Percentiles rank a stretch among this genome's conserved stretches.
These are phyloP conservation scores for Irineochytrium annulatum DNA, from an alignment of 192 early-diverging fungal genomes.

Conservation along the genomic window DNA sequence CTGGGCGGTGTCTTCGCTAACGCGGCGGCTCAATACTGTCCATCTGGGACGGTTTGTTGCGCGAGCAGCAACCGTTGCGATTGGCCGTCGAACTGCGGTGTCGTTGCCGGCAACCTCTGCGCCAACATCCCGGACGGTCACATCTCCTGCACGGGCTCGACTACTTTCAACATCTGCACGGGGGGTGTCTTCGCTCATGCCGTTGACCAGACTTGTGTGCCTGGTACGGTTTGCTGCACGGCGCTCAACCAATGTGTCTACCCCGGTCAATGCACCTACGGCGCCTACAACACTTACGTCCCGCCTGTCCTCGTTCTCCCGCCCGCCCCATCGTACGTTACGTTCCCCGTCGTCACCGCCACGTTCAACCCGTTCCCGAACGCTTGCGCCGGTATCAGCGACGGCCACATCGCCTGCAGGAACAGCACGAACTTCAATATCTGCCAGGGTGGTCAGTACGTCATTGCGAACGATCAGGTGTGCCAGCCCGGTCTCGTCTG, in stretches of 20 bases:
- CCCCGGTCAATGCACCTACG: not conserved
- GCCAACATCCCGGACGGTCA: not conserved
- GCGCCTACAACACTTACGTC: not conserved
- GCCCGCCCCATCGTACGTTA: not conserved
- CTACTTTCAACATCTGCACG: conserved; percentile 6
- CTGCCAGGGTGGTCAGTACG: not conserved
- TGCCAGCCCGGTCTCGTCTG: not conserved
- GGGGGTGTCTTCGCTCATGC: conserved; percentile 5
- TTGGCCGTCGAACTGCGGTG: not conserved
- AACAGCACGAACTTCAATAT: not conserved
- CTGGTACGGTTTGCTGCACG: conserved; percentile 5
- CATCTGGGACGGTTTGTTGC: not conserved
- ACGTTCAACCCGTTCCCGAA: not conserved
- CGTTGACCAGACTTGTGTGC: not conserved
- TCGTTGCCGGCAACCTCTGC: conserved; percentile 6
- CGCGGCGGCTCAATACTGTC: not conserved
- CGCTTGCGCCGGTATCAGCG: not conserved
- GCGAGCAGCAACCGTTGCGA: not conserved
- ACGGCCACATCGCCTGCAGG: conserved; percentile 10
- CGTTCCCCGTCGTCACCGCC: not conserved
- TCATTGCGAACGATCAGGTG: not conserved
- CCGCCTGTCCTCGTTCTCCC: not conserved
- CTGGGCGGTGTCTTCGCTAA: not conserved
- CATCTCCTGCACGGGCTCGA: conserved; percentile 1
- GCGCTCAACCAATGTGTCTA: conserved; percentile 1